Conservation (phyloP, 2,329 filamentous ascomycete species). For the Stenocarpella maydis region DNA sequence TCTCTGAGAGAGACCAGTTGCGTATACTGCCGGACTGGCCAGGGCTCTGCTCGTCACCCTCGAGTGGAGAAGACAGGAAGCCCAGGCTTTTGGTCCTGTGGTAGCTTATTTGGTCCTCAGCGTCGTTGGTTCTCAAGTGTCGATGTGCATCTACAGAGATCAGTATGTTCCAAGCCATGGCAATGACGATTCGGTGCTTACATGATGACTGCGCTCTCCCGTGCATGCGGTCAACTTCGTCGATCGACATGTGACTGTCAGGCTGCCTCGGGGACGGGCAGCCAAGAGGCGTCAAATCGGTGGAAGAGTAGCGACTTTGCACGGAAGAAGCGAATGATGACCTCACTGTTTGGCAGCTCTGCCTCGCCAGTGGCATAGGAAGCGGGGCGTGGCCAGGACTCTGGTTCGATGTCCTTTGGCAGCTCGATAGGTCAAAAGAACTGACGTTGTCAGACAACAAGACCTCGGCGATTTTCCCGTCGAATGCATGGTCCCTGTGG, state of each 20-base stretch:
- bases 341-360: constrained; percentile 25
- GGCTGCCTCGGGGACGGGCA: constrained; percentile 5
- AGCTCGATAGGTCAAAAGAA: neutral
- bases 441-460: neutral
- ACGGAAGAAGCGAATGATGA: constrained; percentile 32
- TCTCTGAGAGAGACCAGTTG: constrained; percentile 53
- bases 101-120: constrained; percentile 37
- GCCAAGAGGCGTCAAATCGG: constrained; percentile 29
- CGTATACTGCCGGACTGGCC: constrained; percentile 48
- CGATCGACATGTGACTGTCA: neutral
- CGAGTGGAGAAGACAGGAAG: constrained; percentile 39
- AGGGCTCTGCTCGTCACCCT: constrained; percentile 49
- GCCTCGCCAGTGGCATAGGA: neutral
- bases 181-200: neutral
- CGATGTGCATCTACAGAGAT: constrained; percentile 6
- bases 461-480: neutral
- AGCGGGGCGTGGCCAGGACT: constrained; percentile 2
- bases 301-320: constrained; percentile 22
- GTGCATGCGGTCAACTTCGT: neutral
- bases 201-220: constrained; percentile 21
- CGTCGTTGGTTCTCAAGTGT: constrained; percentile 27
- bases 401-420: neutral
- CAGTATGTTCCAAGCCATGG: neutral
- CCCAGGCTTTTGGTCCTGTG: constrained; percentile 39
- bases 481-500: neutral